Evolutionary conservation across 768 basidiomycete species (phyloP).

Genomic region (Cystofilobasidium bisporidii): DNA sequence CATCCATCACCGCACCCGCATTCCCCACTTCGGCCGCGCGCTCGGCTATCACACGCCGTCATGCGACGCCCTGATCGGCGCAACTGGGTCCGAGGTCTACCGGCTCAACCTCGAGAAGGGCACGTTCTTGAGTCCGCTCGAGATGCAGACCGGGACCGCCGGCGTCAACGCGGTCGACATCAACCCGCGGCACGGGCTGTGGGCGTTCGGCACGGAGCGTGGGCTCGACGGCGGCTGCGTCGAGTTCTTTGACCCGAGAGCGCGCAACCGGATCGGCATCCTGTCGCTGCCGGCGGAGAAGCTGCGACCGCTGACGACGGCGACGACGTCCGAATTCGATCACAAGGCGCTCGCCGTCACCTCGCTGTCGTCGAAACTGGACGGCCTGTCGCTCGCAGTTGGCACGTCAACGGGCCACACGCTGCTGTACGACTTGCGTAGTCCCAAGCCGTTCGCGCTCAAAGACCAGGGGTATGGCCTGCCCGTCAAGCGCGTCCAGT

Average conservation of each 20-base stretch:
- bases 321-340: slow-evolving; percentile 23
- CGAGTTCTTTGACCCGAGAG: slow-evolving; percentile 94
- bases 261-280: slow-evolving; percentile 61
- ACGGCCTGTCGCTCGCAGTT: slow-evolving; percentile 86
- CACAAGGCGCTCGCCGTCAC: slow-evolving; percentile 54
- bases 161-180: slow-evolving; percentile 89
- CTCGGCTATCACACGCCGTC: slow-evolving; percentile 89
- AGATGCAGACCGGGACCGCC: slow-evolving; percentile 31
- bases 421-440: slow-evolving; percentile 84
- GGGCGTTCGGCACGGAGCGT: slow-evolving; percentile 81
- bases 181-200: slow-evolving; percentile 82
- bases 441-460: slow-evolving; percentile 65
- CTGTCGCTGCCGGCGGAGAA: slow-evolving; percentile 49
- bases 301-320: slow-evolving; percentile 16
- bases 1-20: slow-evolving; percentile 80
- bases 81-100: slow-evolving; percentile 77
- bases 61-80: slow-evolving; percentile 78
- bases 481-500: slow-evolving; percentile 69
- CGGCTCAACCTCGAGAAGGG: slow-evolving; percentile 94
- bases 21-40: slow-evolving; percentile 86
- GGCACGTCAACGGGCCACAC: slow-evolving; percentile 94
- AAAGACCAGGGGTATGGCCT: slow-evolving; percentile 98
- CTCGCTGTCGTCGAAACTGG: slow-evolving; percentile 68
- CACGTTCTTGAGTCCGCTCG: slow-evolving; percentile 66
- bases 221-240: slow-evolving; percentile 51